These are phyloP conservation scores for Cordyceps javanica DNA, from an alignment of 2,329 filamentous ascomycete genomes.

Conservation along the genomic window DNA sequence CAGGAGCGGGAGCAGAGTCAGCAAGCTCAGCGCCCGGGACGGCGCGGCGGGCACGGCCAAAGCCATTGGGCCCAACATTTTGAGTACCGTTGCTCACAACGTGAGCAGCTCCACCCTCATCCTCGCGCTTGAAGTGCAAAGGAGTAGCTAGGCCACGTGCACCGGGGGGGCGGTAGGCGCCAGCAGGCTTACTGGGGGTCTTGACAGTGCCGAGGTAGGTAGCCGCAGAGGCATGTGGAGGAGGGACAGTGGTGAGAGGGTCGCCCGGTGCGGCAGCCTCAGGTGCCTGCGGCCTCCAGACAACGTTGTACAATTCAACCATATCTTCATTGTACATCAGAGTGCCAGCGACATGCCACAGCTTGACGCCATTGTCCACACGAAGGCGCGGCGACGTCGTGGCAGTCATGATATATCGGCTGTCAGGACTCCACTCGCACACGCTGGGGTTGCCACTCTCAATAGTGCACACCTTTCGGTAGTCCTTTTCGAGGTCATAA, in stretches of 20 bases:
- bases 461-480: constrained; percentile 85
- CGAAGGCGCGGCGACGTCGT: constrained; percentile 92
- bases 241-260: constrained; percentile 66
- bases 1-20: constrained; percentile 60
- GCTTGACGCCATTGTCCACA: constrained; percentile 91
- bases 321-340: constrained; percentile 96
- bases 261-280: constrained; percentile 57
- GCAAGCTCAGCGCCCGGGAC: constrained; percentile 81
- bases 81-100: constrained; percentile 71
- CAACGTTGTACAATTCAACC: constrained; percentile 84
- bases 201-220: constrained; percentile 81
- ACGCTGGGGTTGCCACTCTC: constrained; percentile 94
- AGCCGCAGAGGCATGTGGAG: constrained; percentile 75
- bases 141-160: constrained; percentile 85
- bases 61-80: constrained; percentile 69
- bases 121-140: constrained; percentile 93
- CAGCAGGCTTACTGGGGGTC: constrained; percentile 93
- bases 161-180: constrained; percentile 90
- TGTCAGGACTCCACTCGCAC: constrained; percentile 96
- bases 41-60: constrained; percentile 66
- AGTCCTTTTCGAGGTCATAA: constrained; percentile 92
- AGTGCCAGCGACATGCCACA: constrained; percentile 85
- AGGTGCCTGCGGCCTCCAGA: constrained; percentile 73
- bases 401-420: constrained; percentile 92
- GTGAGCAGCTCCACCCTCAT: constrained; percentile 89